phyloP scores from a whole-genome alignment of 495 filamentous ascomycete species.

The Platismatia glauca region DNA sequence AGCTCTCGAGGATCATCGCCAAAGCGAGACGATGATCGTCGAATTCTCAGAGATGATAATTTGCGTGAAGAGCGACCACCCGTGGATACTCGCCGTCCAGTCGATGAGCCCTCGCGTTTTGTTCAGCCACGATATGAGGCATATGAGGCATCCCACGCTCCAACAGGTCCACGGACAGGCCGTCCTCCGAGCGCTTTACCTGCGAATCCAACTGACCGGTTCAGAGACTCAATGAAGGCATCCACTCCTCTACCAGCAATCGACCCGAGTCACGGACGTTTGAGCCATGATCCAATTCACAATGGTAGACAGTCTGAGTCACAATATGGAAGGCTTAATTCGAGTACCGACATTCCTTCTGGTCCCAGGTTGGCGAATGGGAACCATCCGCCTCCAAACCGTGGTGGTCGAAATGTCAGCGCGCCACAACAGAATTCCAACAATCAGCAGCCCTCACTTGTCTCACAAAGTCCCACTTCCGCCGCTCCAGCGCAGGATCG shows the following conservation, averaged over 20 bases:
- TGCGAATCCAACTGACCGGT: constrained; percentile 16
- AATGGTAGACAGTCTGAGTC: constrained; percentile 21
- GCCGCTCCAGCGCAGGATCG: constrained; percentile 14
- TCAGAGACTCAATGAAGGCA: constrained; percentile 20
- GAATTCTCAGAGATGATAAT: constrained; percentile 12
- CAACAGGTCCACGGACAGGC: constrained; percentile 23
- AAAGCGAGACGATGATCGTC: constrained; percentile 19
- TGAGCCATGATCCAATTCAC: constrained; percentile 20
- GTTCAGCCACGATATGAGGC: constrained; percentile 17
- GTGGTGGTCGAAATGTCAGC: constrained; percentile 21
- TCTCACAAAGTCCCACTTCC: neutral
- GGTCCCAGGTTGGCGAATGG: constrained; percentile 25
- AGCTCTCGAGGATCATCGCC: constrained; percentile 22
- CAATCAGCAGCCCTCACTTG: constrained; percentile 10
- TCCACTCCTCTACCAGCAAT: constrained; percentile 6
- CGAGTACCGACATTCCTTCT: constrained; percentile 22
- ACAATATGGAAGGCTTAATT: constrained; percentile 25
- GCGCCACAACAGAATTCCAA: constrained; percentile 19
- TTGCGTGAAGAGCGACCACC: constrained; percentile 20
- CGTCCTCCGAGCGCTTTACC: constrained; percentile 13
- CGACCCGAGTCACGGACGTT: constrained; percentile 23
- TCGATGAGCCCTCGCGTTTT: constrained; percentile 14
- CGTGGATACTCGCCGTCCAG: constrained; percentile 12
- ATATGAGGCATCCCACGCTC: constrained; percentile 20
- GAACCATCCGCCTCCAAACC: constrained; percentile 14